Evolutionary conservation across 129 eudicot genomes (phyloP).

Genomic region (Deinandra increscens): DNA sequence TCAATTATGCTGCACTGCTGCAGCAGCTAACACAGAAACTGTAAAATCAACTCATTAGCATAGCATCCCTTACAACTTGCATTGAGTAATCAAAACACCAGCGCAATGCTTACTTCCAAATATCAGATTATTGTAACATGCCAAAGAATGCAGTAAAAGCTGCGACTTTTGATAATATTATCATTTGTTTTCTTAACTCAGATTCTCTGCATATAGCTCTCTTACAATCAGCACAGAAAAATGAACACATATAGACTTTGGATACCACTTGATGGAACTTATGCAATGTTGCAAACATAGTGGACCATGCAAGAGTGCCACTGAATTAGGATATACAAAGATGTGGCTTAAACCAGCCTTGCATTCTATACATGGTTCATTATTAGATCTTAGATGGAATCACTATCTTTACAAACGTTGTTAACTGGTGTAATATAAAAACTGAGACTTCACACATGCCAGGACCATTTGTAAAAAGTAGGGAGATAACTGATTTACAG

Average conservation of each 20-base stretch:
- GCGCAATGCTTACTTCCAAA: conserved; percentile 12
- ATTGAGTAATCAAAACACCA: conserved; percentile 5
- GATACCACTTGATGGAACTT: not conserved
- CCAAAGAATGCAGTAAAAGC: conserved; percentile 20
- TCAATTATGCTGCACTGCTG: conserved; percentile 17
- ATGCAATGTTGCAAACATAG: not conserved
- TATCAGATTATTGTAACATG: conserved; percentile 8
- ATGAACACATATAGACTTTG: not conserved
- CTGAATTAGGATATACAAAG: not conserved
- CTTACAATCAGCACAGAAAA: conserved; percentile 1
- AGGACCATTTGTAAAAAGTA: not conserved
- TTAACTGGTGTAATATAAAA: not conserved
- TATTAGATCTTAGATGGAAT: not conserved
- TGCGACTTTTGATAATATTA: conserved; percentile 5
- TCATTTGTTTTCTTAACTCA: not conserved
- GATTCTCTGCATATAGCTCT: conserved; percentile 10
- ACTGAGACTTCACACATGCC: conserved; percentile 8
- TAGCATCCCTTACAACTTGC: conserved; percentile 16
- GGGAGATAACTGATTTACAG: conserved; percentile 8
- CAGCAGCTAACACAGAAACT: conserved; percentile 10
- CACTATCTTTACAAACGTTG: not conserved
- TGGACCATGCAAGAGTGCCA: not conserved
- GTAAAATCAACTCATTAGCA: conserved; percentile 21
- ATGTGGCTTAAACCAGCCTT: not conserved
- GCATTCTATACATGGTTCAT: not conserved